These are phyloP conservation scores for Cymbidium sinense DNA, from an alignment of 106 monocot species.

Conservation along the genomic window DNA sequence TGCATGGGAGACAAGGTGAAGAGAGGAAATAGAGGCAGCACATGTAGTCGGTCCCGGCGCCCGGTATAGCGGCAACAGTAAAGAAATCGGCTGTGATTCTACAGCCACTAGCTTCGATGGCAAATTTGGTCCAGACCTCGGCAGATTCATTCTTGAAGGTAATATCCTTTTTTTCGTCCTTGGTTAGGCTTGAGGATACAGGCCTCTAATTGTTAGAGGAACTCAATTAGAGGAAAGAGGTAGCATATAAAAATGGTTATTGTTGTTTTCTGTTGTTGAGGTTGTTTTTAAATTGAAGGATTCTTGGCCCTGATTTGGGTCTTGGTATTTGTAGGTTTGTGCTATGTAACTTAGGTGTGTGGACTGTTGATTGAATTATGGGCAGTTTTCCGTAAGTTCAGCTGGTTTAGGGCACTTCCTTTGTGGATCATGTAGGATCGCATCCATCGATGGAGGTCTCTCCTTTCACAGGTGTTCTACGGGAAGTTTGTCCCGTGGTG, in stretches of 20 bases:
- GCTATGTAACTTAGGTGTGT: background rate
- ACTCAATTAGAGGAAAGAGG: too few relatives aligned
- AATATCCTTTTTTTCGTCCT: background rate
- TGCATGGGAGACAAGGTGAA: conserved; percentile 67
- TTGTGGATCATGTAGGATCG: background rate
- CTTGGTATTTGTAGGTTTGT: background rate
- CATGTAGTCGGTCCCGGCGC: conserved; percentile 59
- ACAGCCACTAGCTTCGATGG: background rate
- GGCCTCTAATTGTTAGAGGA: background rate
- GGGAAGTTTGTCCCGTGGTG: background rate
- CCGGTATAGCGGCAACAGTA: conserved; percentile 25
- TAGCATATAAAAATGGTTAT: background rate
- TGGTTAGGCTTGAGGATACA: background rate
- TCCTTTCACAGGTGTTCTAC: background rate
- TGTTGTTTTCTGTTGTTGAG: background rate
- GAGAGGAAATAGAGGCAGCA: conserved; percentile 41
- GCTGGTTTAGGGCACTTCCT: background rate
- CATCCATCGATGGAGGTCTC: background rate
- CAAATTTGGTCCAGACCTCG: conserved; percentile 19
- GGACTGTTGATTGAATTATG: background rate
- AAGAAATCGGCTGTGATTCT: conserved; percentile 9
- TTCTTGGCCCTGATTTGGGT: too few relatives aligned
- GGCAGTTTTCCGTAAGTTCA: background rate
- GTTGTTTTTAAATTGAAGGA: too few relatives aligned
- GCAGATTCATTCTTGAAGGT: conserved; percentile 55